phyloP scores from a whole-genome alignment of 345 rosid species.

The Citrus medica region DNA sequence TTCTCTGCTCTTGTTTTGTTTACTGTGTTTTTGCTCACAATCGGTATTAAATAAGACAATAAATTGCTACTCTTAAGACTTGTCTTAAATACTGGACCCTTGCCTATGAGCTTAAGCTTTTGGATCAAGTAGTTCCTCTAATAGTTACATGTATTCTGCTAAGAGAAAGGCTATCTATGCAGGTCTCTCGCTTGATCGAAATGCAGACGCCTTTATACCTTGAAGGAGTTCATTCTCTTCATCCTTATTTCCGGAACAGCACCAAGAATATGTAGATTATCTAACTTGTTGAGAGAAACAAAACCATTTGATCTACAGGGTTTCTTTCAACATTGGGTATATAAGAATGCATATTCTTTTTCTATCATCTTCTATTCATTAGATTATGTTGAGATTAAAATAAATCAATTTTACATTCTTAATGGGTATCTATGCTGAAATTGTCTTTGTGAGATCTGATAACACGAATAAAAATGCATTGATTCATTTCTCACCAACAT shows the following conservation, averaged over 20 bases:
- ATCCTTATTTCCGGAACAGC: constrained; percentile 60
- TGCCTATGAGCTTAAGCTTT: too few relatives aligned
- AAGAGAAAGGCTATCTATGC: constrained; percentile 24
- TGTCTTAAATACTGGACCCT: too few relatives aligned
- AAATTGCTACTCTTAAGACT: too few relatives aligned
- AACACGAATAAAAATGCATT: background rate
- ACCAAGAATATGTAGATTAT: constrained; percentile 13
- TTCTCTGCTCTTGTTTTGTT: background rate
- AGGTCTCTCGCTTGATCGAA: constrained; percentile 86
- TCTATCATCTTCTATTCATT: background rate
- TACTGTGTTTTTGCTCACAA: background rate
- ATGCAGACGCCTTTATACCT: constrained; percentile 86
- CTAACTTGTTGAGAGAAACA: background rate
- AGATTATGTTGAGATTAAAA: background rate
- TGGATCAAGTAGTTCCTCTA: too few relatives aligned
- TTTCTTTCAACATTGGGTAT: background rate
- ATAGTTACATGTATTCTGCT: background rate
- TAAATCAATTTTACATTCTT: background rate
- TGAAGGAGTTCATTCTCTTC: constrained; percentile 61
- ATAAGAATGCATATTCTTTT: background rate
- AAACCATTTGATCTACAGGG: background rate
- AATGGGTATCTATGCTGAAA: background rate
- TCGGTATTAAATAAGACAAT: background rate
- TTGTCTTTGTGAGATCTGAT: background rate
- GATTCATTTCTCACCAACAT: background rate